Percentiles rank a stretch among this genome's conserved stretches.
phyloP scores from a whole-genome alignment of 306 rosid species.

The Glycyrrhiza uralensis region DNA sequence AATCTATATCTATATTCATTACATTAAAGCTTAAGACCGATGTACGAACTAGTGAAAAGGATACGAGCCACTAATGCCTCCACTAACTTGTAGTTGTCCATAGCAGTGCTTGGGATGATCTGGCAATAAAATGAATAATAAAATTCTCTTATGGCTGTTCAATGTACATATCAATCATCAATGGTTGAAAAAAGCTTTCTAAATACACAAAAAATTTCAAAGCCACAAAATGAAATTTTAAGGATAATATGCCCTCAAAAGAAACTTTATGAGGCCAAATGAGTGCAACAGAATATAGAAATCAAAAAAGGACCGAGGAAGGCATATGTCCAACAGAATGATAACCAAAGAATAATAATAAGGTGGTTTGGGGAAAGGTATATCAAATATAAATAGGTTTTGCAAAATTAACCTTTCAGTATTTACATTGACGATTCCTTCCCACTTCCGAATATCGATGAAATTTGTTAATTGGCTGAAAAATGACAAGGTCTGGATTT shows the following conservation, averaged over 20 bases:
- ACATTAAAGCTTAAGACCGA: slow-evolving; percentile 9
- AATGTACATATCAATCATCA: neutral
- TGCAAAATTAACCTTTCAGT: neutral
- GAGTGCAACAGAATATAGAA: neutral
- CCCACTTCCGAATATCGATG: neutral
- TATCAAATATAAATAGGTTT: neutral
- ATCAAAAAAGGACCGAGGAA: neutral
- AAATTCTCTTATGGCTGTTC: neutral
- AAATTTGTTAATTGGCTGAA: neutral
- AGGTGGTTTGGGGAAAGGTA: too few relatives aligned
- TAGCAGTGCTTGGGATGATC: slow-evolving; percentile 60
- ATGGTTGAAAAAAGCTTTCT: slow-evolving; percentile 4
- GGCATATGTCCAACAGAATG: neutral
- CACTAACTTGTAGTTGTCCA: slow-evolving; percentile 74
- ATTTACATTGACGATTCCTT: neutral
- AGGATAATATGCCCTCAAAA: neutral
- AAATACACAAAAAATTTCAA: neutral
- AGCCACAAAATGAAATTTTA: slow-evolving; percentile 10
- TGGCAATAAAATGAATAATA: slow-evolving; percentile 31
- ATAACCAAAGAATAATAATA: slow-evolving; percentile 11
- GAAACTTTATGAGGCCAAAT: neutral
- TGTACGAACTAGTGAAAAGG: slow-evolving; percentile 37
- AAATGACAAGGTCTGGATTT: neutral
- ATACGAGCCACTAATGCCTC: slow-evolving; percentile 87
- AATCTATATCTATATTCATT: neutral